Conservation (phyloP, 148 eudicot species). For the Simmondsia chinensis region DNA sequence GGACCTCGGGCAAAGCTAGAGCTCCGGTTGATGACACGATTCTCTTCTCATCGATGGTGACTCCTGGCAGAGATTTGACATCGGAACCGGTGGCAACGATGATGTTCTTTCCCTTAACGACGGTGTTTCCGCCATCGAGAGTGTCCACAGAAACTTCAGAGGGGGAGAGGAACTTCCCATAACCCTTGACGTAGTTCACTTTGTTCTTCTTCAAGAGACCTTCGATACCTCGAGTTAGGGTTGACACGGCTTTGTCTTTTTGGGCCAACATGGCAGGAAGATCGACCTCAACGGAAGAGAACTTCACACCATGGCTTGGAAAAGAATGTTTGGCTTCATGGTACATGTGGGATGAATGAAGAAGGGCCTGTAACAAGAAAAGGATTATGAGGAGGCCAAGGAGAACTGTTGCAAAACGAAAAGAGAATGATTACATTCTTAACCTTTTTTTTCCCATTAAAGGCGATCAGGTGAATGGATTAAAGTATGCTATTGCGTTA, state of each 20-base stretch:
- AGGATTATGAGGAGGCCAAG: neutral
- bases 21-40: slow-evolving; percentile 79
- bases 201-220: slow-evolving; percentile 96
- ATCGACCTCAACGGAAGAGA: slow-evolving; percentile 67
- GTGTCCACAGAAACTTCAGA: slow-evolving; percentile 83
- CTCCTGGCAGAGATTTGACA: slow-evolving; percentile 76
- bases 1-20: slow-evolving; percentile 66
- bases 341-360: slow-evolving; percentile 93
- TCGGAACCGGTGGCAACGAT: slow-evolving; percentile 95
- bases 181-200: slow-evolving; percentile 86
- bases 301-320: slow-evolving; percentile 71
- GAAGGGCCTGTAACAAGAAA: slow-evolving; percentile 52
- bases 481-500: too few relatives aligned
- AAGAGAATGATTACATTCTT: too few relatives aligned
- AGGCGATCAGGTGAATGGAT: too few relatives aligned
- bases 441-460: too few relatives aligned
- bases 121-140: slow-evolving; percentile 53
- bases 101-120: slow-evolving; percentile 79
- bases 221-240: slow-evolving; percentile 71
- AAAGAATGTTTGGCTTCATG: slow-evolving; percentile 84
- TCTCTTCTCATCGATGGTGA: slow-evolving; percentile 81
- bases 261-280: slow-evolving; percentile 89
- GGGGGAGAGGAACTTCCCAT: slow-evolving; percentile 69
- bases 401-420: too few relatives aligned
- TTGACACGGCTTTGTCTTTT: slow-evolving; percentile 75